These are phyloP conservation scores for Cladobotryum protrusum DNA, from an alignment of 2,329 filamentous ascomycete genomes.

Conservation along the genomic window DNA sequence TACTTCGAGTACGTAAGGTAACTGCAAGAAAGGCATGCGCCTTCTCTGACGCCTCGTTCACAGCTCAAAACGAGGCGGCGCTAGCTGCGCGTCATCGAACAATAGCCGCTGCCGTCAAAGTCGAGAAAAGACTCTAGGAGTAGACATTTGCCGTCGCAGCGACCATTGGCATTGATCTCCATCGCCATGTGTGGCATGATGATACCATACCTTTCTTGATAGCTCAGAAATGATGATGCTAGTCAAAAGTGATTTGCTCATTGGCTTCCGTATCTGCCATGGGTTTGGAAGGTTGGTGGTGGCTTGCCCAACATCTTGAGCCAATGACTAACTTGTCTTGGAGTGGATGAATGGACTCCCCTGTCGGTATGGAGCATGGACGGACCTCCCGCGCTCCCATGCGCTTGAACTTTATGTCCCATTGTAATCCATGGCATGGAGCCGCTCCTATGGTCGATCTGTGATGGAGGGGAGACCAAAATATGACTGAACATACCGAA, in stretches of 20 bases:
- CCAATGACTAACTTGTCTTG: background rate
- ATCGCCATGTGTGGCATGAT: background rate
- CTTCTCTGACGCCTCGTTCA: background rate
- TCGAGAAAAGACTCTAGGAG: background rate
- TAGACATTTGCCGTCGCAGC: background rate
- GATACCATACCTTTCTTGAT: background rate
- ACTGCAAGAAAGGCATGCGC: background rate
- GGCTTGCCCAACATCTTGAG: background rate
- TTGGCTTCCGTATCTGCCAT: background rate
- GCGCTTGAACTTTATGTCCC: conserved; percentile 5
- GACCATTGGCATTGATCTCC: background rate
- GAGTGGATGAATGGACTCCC: background rate
- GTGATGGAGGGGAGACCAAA: too few relatives aligned
- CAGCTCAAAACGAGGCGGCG: background rate
- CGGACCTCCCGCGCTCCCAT: conserved; percentile 13
- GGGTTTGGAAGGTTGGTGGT: background rate
- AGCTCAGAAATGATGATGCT: background rate
- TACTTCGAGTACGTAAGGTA: too few relatives aligned
- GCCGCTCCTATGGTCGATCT: too few relatives aligned
- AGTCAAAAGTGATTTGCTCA: background rate
- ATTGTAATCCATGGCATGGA: too few relatives aligned
- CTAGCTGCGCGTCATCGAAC: background rate
- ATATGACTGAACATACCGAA: too few relatives aligned
- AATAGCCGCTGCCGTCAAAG: background rate
- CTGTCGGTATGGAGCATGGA: conserved; percentile 2